Evolutionary conservation across 1,284 basidiomycete species (phyloP), one percentile per base, ranked within the genome.

Genomic region (Ceratobasidium sp.): DNA sequence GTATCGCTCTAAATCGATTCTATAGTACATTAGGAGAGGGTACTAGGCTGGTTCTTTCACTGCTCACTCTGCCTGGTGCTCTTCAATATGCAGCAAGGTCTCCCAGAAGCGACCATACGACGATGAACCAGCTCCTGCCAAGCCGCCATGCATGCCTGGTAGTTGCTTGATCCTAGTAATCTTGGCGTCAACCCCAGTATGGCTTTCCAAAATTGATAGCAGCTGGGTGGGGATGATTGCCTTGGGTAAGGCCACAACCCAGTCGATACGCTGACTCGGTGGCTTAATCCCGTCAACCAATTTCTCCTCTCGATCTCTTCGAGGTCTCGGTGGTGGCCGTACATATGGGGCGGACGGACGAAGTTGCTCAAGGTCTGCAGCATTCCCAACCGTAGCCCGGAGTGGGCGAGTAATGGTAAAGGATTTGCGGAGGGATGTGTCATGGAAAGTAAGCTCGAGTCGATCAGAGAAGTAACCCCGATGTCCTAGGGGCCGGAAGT

Each of bases 61-160:
- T 25, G 80, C 84, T 58, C 73, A 87, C 87, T 82, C 82, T 78
- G 83, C 82, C 21, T 82, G 80, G 64, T 77, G 76, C 70, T 88
- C 87, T 73, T 88, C 86, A 1, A 82, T 77, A 83, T 85, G 86
- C 1, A 87, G 72, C 3, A 87, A 73, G 21, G 76, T 74, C 73
- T 84, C 82, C 75, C 85, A 87, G 69, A 81, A 77, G 0, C 78
- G 75, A 0, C 77, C 76, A 71, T 87, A 85, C 71, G 13, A 83
- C 23, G 25, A 72, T 58, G 11, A 71, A 50, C 30, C 78, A 50
- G 21, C 76, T 71, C 27, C 54, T 5, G 36, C 19, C 54, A 68
- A 57, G 9, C 54, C 66, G 14, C 75, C 73, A 2, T 73, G 68
- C 6, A 70, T 69, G 5, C 74, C 72, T 0, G 74, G 75, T 9